Evolutionary conservation across 352 stramenopile species (phyloP), one percentile per base, ranked within the genome.

Genomic region (Phytopythium mirpurense): DNA sequence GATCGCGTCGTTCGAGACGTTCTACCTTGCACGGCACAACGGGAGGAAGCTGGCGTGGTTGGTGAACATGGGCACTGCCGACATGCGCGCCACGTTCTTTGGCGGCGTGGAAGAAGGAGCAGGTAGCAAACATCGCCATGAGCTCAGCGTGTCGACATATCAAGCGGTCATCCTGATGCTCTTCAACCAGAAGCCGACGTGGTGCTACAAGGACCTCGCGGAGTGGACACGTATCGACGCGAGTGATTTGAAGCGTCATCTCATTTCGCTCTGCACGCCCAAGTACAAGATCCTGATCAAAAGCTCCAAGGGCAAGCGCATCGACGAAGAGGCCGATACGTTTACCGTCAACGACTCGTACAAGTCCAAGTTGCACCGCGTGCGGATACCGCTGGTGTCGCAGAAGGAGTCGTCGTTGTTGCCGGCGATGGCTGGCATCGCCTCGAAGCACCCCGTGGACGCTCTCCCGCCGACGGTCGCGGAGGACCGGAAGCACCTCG

Each of bases 221-320:
- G 78, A 94, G 32, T 68, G 76, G 47, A 98, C 94, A 0, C 65
- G 84, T 31, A 98, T 99, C 51, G 83, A 95, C 7, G 55, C 66
- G 14, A 78, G 71, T 35, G 90, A 98, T 56, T 45, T 97, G 19
- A 96, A 94, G 66, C 88, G 96, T 16, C 95, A 99, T 68, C 68
- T 99, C 18, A 97, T 99, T 38, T 99, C 94, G 41, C 74, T 99
- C 10, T 98, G 93, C 62, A 99, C 96, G 15, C 93, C 96, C 2
- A 99, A 99, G 68, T 96, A 98, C 70, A 92, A 93, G 43, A 97
- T 99, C 59, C 71, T 99, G 35, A 69, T 86, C 53, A 99, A 99
- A 76, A 88, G 83, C n/a, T 97, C 90, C 26, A 98, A 98, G 76
- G 96, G 96, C 35, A 98, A 98, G 59, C 90, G 81, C 3, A 98